Conservation (phyloP, 78 protist genomes). For the Neovahlkampfia damariscottae region DNA sequence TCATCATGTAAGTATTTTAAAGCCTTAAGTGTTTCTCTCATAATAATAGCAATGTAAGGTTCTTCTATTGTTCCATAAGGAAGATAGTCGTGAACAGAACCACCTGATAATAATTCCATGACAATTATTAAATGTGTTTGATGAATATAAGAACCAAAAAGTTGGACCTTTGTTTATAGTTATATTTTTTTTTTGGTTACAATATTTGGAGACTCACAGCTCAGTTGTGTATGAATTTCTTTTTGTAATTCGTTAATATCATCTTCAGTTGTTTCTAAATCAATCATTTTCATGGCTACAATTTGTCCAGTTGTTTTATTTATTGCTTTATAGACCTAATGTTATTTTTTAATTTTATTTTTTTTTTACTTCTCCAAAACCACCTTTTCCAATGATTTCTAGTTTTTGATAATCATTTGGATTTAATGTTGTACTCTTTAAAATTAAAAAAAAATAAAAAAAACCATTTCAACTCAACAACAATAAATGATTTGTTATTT, state of each 20-base stretch:
- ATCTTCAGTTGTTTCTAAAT: constrained; percentile 88
- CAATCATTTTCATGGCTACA: constrained; percentile 88
- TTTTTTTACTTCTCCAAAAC: constrained; percentile 35
- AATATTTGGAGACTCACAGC: background rate
- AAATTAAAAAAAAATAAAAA: no score
- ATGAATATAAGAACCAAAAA: constrained; percentile 14
- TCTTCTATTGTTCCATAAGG: constrained; percentile 58
- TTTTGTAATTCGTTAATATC: constrained; percentile 89
- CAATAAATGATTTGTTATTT: no score
- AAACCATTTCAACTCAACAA: no score
- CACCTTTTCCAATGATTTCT: constrained; percentile 31
- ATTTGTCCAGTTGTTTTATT: constrained; percentile 36
- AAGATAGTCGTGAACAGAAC: constrained; percentile 77
- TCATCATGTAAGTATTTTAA: constrained; percentile 81
- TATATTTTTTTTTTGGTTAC: constrained; percentile 41
- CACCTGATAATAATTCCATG: constrained; percentile 91
- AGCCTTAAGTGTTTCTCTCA: constrained; percentile 70
- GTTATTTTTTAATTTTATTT: constrained; percentile 30
- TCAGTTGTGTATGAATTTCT: constrained; percentile 51
- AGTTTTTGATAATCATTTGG: background rate
- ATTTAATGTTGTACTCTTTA: no score
- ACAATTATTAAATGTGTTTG: constrained; percentile 81
- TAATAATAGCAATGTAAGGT: constrained; percentile 60
- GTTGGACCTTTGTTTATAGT: no score
- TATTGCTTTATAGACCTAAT: constrained; percentile 33